These are phyloP conservation scores for Beauveria brongniartii DNA, from an alignment of 2,329 filamentous ascomycete genomes.

Conservation along the genomic window DNA sequence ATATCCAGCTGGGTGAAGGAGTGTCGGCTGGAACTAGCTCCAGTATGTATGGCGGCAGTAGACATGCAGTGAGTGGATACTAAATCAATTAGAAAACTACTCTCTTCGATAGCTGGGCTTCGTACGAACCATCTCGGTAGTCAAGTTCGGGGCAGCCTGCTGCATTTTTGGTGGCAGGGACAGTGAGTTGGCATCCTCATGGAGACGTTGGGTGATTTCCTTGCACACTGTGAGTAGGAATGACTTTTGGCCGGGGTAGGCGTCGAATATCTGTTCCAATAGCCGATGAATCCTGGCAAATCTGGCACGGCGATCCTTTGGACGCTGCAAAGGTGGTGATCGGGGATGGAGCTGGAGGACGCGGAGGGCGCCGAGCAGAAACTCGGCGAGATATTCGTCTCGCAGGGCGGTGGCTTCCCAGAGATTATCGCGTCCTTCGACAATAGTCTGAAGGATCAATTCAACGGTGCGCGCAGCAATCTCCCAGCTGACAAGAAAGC, in stretches of 20 bases:
- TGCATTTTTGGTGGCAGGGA: slow-evolving; percentile 24
- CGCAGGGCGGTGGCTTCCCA: slow-evolving; percentile 23
- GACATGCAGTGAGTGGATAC: slow-evolving; percentile 29
- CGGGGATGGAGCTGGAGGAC: slow-evolving; percentile 31
- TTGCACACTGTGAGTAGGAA: slow-evolving; percentile 30
- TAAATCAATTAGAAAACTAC: slow-evolving; percentile 9
- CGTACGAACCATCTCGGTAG: slow-evolving; percentile 27
- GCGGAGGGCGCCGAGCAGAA: slow-evolving; percentile 29
- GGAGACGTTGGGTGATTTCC: slow-evolving; percentile 27
- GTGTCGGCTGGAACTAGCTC: slow-evolving; percentile 24
- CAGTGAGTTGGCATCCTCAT: slow-evolving; percentile 26
- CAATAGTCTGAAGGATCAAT: slow-evolving; percentile 28
- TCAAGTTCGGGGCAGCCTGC: slow-evolving; percentile 28
- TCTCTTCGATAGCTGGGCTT: too few species aligned
- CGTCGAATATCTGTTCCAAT: slow-evolving; percentile 30
- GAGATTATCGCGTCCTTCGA: slow-evolving; percentile 28
- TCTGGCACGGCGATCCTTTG: slow-evolving; percentile 29
- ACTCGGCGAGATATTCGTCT: slow-evolving; percentile 30
- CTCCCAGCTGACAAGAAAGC: slow-evolving; percentile 33
- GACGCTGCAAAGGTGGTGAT: slow-evolving; percentile 22
- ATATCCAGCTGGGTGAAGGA: slow-evolving; percentile 25
- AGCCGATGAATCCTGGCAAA: slow-evolving; percentile 29
- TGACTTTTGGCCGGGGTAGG: slow-evolving; percentile 29
- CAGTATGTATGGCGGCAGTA: slow-evolving; percentile 26
- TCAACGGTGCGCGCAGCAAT: slow-evolving; percentile 29